Conservation (phyloP, 176 grass and related monocot species). For the Urochloa ruziziensis region DNA sequence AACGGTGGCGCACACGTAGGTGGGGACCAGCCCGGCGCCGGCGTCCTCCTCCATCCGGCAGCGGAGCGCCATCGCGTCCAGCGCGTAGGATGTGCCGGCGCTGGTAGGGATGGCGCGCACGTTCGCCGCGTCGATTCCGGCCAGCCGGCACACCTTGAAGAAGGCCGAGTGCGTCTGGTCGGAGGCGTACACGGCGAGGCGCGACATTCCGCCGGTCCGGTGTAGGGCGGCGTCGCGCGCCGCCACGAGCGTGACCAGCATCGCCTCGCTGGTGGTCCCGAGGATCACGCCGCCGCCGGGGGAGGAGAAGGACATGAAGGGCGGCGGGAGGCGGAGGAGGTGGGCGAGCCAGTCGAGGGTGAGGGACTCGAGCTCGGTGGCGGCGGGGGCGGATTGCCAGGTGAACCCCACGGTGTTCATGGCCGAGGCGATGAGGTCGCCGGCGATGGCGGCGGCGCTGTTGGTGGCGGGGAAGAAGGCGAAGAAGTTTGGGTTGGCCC, state of each 20-base stretch:
- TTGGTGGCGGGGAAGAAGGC: slow-evolving; percentile 58
- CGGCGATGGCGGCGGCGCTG: slow-evolving; percentile 50
- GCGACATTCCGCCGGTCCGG: not conserved
- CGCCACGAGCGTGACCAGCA: slow-evolving; percentile 51
- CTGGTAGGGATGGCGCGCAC: slow-evolving; percentile 34
- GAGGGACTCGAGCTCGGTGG: slow-evolving; percentile 57
- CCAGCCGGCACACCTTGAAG: slow-evolving; percentile 48
- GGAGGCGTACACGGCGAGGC: slow-evolving; percentile 39
- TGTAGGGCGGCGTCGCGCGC: slow-evolving; percentile 36
- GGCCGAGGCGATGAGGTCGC: slow-evolving; percentile 59
- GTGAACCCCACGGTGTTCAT: slow-evolving; percentile 63
- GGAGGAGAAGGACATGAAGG: slow-evolving; percentile 25
- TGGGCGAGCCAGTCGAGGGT: slow-evolving; percentile 58
- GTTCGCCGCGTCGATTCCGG: slow-evolving; percentile 35
- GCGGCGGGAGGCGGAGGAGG: slow-evolving; percentile 22
- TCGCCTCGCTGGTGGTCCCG: slow-evolving; percentile 45
- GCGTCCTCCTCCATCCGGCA: slow-evolving; percentile 42
- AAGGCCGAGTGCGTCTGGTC: slow-evolving; percentile 65
- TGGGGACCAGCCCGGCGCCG: slow-evolving; percentile 37
- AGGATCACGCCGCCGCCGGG: slow-evolving; percentile 40
- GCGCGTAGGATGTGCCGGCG: not conserved
- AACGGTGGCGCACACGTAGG: slow-evolving; percentile 52
- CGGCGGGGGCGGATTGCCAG: slow-evolving; percentile 45
- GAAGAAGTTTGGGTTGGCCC: slow-evolving; percentile 70
- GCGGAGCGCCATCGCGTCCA: slow-evolving; percentile 28